phyloP scores from a whole-genome alignment of 208 protist genomes.

The Porcisia hertigi region DNA sequence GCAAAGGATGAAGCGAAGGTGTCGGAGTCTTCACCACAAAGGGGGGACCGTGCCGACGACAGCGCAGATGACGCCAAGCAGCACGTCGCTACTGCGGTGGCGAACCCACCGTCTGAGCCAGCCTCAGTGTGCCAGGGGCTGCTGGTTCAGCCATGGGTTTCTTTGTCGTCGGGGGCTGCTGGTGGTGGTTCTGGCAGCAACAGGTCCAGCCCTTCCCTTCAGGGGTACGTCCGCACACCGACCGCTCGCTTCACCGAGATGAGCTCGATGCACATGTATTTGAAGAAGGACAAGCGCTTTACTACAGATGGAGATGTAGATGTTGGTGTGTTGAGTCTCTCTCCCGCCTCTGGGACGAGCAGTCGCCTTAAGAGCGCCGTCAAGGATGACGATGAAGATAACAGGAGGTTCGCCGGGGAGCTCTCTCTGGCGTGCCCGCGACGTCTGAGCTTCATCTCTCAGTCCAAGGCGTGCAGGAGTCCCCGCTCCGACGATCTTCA shows the following conservation, averaged over 20 bases:
- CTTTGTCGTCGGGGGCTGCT: slow-evolving; percentile 1
- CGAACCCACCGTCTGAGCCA: neutral
- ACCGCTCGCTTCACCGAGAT: slow-evolving; percentile 18
- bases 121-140: slow-evolving; percentile 17
- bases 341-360: slow-evolving; percentile 1
- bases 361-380: neutral
- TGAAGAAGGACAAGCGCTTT: slow-evolving; percentile 15
- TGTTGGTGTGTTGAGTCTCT: neutral
- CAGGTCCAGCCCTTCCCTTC: neutral
- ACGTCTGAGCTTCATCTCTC: slow-evolving; percentile 5
- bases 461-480: neutral
- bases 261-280: slow-evolving; percentile 12
- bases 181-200: neutral
- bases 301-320: neutral
- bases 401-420: slow-evolving; percentile 20
- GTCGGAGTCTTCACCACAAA: neutral
- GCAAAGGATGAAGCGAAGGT: neutral
- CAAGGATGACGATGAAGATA: slow-evolving; percentile 9
- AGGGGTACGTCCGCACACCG: neutral
- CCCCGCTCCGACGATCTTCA: neutral
- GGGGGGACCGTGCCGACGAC: neutral
- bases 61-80: neutral
- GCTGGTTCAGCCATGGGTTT: slow-evolving; percentile 22
- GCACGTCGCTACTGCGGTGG: neutral
- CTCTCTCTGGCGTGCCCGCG: slow-evolving; percentile 25